Base-by-base conservation (phyloP, 2,329 filamentous ascomycete species). In the Onygena corvina region DNA sequence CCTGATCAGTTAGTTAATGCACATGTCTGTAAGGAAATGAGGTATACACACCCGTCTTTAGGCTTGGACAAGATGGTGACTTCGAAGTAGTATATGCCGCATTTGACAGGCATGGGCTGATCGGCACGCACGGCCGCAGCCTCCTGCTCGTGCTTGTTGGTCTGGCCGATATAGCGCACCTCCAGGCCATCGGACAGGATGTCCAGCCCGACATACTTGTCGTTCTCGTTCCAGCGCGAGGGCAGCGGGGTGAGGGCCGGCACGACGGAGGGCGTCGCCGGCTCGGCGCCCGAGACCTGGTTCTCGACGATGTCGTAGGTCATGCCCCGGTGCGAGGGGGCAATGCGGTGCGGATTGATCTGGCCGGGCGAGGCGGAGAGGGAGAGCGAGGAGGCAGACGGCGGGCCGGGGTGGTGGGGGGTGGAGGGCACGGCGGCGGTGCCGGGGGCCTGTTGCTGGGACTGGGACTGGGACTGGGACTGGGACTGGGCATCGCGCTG, bases 1-100 rank as follows among this genome's bases (percentile, higher is more conserved):
- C 18, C 56, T 59, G 42, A 54, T 49, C 59, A 54, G 48, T 47
- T 46, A 33, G 64, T 68, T 42, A 67, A 79, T 34, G n/a, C 27
- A 27, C 30, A 31, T 31, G n/a, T 8, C n/a, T 7, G 7, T n/a
- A 1, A 2, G n/a, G 3, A 36, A 14, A 29, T 48, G 23, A 20
- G 16, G 27, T 38, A 27, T 8, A 58, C 75, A 55, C 71, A 81
- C 79, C 78, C 79, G 58, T 85, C 82, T 61, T 82, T 81, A 47
- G 77, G 77, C 59, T 81, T 79, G 5, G 79, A 77, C 46, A 81
- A 64, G 44, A 86, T 76, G 6, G 76, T 77, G 29, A 81, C 73
- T 60, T 98, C 92, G 61, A 81, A 98, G 64, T 98, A 98, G 66
- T 94, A 98, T 52, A 98, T 83, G 1, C 92, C 92, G 57, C 86